Conservation (phyloP, 257 asterid species). For the Handroanthus guayacan region DNA sequence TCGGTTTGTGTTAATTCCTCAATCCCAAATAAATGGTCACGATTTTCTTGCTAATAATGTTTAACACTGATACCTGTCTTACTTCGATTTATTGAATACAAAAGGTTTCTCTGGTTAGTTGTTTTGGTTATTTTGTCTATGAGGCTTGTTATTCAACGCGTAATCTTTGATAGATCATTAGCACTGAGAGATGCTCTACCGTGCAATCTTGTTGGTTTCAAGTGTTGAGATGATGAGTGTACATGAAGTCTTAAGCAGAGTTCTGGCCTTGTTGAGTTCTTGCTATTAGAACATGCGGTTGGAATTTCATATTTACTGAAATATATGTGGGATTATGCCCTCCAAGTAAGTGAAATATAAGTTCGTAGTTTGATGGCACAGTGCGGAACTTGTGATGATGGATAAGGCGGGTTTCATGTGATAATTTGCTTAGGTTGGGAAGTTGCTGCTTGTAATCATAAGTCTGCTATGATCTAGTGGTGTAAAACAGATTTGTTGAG, state of each 20-base stretch:
- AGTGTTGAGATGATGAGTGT: not conserved
- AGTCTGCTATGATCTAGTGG: slow-evolving; percentile 5
- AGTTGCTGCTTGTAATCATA: not conserved
- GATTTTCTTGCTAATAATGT: not conserved
- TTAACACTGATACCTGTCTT: not conserved
- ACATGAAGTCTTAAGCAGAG: not conserved
- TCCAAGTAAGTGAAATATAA: not conserved
- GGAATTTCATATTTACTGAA: not conserved
- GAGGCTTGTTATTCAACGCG: not conserved
- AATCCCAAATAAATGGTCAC: not conserved
- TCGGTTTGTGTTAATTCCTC: not conserved
- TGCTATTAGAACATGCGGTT: slow-evolving; percentile 11
- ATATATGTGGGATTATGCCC: not conserved
- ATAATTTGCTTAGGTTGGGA: not conserved
- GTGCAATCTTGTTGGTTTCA: not conserved
- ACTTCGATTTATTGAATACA: not conserved
- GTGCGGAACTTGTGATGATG: not conserved
- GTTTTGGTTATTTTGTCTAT: not conserved
- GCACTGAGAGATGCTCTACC: not conserved
- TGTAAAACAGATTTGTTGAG: not conserved
- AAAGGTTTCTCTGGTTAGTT: not conserved
- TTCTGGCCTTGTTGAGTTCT: not conserved
- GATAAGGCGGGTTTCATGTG: not conserved
- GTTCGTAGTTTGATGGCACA: not conserved
- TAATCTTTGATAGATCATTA: not conserved